These are phyloP conservation scores for Mycena haematopus DNA, from an alignment of 768 basidiomycete species.

Conservation along the genomic window DNA sequence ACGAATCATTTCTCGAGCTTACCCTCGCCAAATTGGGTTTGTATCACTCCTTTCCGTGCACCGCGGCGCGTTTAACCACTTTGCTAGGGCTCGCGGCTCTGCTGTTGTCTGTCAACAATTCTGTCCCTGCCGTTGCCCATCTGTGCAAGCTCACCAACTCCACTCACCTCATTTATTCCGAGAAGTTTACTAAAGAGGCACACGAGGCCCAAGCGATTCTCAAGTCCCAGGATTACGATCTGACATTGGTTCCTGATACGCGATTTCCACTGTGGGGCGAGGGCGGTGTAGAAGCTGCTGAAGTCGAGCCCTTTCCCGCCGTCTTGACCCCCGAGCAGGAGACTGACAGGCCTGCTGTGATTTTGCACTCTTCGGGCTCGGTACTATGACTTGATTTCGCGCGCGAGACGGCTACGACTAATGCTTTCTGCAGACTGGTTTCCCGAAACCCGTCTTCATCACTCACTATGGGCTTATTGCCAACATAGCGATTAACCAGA, in stretches of 20 bases:
- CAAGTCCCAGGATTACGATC: conserved; percentile 27
- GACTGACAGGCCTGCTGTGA: conserved; percentile 39
- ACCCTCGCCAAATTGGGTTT: conserved; percentile 45
- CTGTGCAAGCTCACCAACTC: conserved; percentile 45
- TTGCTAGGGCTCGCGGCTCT: conserved; percentile 41
- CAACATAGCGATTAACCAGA: conserved; percentile 44
- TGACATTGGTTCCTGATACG: conserved; percentile 39
- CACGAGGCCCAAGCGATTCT: conserved; percentile 40
- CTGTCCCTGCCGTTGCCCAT: conserved; percentile 50
- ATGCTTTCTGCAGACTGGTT: conserved; percentile 44
- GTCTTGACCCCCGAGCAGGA: conserved; percentile 43
- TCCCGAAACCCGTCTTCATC: conserved; percentile 50
- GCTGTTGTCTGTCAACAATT: conserved; percentile 53
- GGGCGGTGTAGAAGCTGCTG: conserved; percentile 37
- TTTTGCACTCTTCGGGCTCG: conserved; percentile 53
- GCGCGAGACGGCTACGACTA: too few relatives aligned
- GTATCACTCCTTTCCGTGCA: background rate
- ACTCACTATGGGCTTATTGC: conserved; percentile 44
- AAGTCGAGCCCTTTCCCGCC: conserved; percentile 36
- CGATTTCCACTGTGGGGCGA: conserved; percentile 49
- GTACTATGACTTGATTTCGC: conserved; percentile 24
- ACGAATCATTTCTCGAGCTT: conserved; percentile 49
- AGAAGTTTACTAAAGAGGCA: conserved; percentile 42
- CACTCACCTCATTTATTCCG: conserved; percentile 47
- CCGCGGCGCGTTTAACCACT: background rate